Percentiles rank a stretch among this genome's conserved stretches.
Evolutionary conservation across 2,329 filamentous ascomycete genomes (phyloP).

Genomic region (Paraconiothyrium sp.): DNA sequence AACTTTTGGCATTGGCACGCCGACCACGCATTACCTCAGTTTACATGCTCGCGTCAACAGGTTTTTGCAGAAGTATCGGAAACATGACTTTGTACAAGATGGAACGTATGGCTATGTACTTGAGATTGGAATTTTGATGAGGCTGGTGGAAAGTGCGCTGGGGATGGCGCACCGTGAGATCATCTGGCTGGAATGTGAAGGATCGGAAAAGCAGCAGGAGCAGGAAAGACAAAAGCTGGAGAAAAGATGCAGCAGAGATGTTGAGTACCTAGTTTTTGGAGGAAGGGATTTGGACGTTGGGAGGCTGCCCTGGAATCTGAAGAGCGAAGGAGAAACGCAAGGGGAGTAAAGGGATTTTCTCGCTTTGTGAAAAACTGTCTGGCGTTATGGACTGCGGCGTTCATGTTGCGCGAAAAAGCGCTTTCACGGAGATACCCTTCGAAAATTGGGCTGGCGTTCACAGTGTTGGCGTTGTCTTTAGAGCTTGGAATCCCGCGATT

Average conservation of each 20-base stretch:
- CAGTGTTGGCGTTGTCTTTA: constrained; percentile 10
- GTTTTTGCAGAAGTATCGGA: constrained; percentile 9
- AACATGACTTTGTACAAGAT: constrained; percentile 11
- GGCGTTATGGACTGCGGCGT: constrained; percentile 7
- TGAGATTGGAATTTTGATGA: constrained; percentile 13
- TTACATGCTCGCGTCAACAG: constrained; percentile 10
- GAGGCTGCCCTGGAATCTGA: constrained; percentile 19
- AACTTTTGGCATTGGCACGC: constrained; percentile 9
- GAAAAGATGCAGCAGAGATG: constrained; percentile 9
- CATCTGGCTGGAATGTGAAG: background rate
- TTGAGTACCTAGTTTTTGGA: constrained; percentile 14
- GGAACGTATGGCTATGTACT: constrained; percentile 15
- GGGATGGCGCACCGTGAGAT: constrained; percentile 10
- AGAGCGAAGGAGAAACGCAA: background rate
- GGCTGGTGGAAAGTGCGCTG: constrained; percentile 14
- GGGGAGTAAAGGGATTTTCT: background rate
- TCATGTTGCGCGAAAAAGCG: background rate
- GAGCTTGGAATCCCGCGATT: constrained; percentile 21
- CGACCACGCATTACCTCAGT: constrained; percentile 5
- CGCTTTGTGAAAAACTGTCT: background rate
- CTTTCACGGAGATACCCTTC: constrained; percentile 9
- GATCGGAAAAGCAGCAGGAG: background rate
- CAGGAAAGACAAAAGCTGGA: constrained; percentile 4
- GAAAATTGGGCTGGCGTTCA: background rate
- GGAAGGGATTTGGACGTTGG: constrained; percentile 13